Base-by-base conservation (phyloP, 2,329 filamentous ascomycete genomes). In the Verticillium dahliae region DNA sequence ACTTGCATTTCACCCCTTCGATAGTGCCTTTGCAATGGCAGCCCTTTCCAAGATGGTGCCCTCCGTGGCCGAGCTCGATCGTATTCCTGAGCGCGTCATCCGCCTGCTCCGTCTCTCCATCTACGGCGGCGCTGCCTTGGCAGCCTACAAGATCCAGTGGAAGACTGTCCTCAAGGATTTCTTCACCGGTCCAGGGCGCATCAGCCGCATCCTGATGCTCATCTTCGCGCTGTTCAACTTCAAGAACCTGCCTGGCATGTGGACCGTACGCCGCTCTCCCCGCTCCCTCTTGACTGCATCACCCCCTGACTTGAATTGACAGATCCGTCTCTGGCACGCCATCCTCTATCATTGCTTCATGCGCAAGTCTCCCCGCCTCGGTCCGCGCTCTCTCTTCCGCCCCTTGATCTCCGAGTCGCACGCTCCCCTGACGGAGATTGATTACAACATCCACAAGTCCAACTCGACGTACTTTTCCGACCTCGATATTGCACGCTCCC, bases 401-500 rank as follows among this genome's bases (percentile, higher is more conserved):
- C 88, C 90, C 57, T 77, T 90, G 59, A 86, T 90, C 62, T 86
- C 88, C 15, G 78, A 81, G 45, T 85, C 88, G 6, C 85, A 87
- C 70, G 85, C 89, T 14, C 85, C 90, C 1, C 76, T 90, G 60
- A 82, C 90, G 67, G 92, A 96, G 76, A 91, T 88, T 69, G 93
- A 97, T 77, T 91, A 92, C 78, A 94, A 95, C 77, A 72, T 92
- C 52, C 90, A 93, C 81, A 92, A 93, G 73, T 88, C 87, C 62
- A 91, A 92, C 78, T 86, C 85, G 68, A 96, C 92, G n/a, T 96
- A 96, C 79, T 96, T 96, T 72, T 81, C 87, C 66, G 92, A 96
- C 74, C 86, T 96, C 66, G 92, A 96, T 75, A 84, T 94, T 63
- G 86, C 89, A 45, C 90, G 95, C 61, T 90, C 90, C 0, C 90